Evolutionary conservation across 2,329 filamentous ascomycete genomes (phyloP).

Genomic region (Hortaea werneckii): DNA sequence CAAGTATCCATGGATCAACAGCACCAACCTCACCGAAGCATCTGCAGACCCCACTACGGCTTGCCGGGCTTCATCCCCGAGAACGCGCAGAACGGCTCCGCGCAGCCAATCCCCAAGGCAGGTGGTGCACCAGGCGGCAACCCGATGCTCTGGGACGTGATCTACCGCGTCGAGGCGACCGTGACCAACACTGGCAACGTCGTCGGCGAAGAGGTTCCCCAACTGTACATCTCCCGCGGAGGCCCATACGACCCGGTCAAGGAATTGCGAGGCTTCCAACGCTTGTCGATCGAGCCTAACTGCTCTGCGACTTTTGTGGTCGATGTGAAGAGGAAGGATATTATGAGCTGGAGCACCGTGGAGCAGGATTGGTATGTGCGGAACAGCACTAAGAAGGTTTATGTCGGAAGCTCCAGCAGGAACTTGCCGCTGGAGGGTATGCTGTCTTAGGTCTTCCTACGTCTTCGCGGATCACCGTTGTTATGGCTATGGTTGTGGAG

Average conservation of each 20-base stretch:
- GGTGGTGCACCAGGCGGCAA: slow-evolving; percentile 50
- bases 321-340: slow-evolving; percentile 64
- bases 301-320: slow-evolving; percentile 55
- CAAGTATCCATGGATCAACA: slow-evolving; percentile 66
- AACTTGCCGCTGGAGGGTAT: slow-evolving; percentile 32
- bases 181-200: slow-evolving; percentile 61
- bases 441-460: not conserved
- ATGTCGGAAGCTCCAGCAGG: slow-evolving; percentile 48
- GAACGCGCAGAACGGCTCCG: slow-evolving; percentile 45
- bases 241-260: slow-evolving; percentile 58
- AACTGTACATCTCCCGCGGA: slow-evolving; percentile 69
- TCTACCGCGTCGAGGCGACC: slow-evolving; percentile 58
- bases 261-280: slow-evolving; percentile 70
- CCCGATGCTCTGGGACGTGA: slow-evolving; percentile 53
- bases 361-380: slow-evolving; percentile 64
- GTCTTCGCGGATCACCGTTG: not conserved
- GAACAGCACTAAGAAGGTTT: slow-evolving; percentile 44
- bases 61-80: slow-evolving; percentile 49
- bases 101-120: slow-evolving; percentile 52
- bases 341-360: slow-evolving; percentile 74
- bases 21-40: slow-evolving; percentile 46
- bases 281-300: slow-evolving; percentile 60
- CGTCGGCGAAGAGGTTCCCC: slow-evolving; percentile 60
- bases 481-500: too few species aligned
- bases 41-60: slow-evolving; percentile 53